Conservation (phyloP, 306 rosid species). For the Carpinus viminea region DNA sequence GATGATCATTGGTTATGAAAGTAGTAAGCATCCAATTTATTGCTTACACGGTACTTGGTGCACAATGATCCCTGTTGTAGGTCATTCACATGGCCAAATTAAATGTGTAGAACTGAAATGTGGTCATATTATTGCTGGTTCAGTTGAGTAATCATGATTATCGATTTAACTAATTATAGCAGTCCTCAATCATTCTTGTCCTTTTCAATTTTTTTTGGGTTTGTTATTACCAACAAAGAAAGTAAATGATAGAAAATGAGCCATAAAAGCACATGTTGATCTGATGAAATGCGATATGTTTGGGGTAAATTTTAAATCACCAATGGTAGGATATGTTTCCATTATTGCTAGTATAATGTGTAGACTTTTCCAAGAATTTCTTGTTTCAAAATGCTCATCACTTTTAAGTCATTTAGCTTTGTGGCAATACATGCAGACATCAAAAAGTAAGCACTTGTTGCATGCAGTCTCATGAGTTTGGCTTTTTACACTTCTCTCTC, state of each 20-base stretch:
- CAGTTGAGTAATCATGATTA: not conserved
- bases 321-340: not conserved
- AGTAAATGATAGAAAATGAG: not conserved
- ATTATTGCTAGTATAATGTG: not conserved
- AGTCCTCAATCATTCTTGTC: not conserved
- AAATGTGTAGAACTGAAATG: not conserved
- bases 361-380: not conserved
- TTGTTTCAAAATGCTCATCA: not conserved
- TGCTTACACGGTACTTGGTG: not conserved
- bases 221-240: not conserved
- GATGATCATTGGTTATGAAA: not conserved
- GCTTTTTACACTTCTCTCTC: not conserved
- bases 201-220: not conserved
- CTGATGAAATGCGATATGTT: not conserved
- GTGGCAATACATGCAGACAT: not conserved
- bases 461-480: not conserved
- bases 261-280: not conserved
- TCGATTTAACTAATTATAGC: not conserved
- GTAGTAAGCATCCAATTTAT: not conserved
- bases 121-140: not conserved
- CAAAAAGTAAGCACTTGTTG: not conserved
- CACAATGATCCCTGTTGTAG: not conserved
- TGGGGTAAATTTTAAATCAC: not conserved
- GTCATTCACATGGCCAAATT: not conserved
- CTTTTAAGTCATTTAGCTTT: not conserved